Conservation (phyloP, 108 stramenopile species). For the Bacterosira constricta region DNA sequence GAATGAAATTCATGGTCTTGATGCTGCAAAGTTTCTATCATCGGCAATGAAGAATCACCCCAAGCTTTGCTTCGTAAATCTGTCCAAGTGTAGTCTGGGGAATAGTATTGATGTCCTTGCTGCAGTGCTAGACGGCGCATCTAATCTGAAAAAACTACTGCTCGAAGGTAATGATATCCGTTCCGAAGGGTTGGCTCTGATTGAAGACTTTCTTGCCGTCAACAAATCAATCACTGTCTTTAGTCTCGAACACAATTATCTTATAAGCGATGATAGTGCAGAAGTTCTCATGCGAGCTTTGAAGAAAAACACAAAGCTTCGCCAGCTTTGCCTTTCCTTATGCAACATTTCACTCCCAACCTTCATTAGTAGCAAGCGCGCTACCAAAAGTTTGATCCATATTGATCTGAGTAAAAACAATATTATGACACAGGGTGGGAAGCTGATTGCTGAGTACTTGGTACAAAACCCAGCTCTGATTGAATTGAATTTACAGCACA, state of each 20-base stretch:
- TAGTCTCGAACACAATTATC: neutral
- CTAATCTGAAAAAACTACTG: neutral
- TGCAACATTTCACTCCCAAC: neutral
- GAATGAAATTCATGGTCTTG: too few relatives aligned
- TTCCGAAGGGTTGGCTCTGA: neutral
- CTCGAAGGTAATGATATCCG: neutral
- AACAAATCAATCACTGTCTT: constrained; percentile 6
- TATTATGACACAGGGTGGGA: neutral
- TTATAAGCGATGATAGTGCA: neutral
- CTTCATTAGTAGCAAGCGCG: neutral
- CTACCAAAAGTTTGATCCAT: constrained; percentile 7
- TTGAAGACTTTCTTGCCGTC: constrained; percentile 4
- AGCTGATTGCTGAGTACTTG: neutral
- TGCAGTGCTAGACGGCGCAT: neutral
- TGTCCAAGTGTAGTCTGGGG: constrained; percentile 7
- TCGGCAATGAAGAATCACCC: constrained; percentile 9
- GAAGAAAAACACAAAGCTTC: constrained; percentile 4
- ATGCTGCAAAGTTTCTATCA: neutral
- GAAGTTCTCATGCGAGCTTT: neutral
- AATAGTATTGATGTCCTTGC: neutral
- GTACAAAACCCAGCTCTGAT: neutral
- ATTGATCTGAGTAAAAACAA: constrained; percentile 10
- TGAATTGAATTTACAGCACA: neutral
- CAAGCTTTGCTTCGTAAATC: constrained; percentile 1
- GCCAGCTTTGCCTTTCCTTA: neutral